Evolutionary conservation across 2,329 filamentous ascomycete species (phyloP).

Genomic region (Furcasterigmium furcatum): DNA sequence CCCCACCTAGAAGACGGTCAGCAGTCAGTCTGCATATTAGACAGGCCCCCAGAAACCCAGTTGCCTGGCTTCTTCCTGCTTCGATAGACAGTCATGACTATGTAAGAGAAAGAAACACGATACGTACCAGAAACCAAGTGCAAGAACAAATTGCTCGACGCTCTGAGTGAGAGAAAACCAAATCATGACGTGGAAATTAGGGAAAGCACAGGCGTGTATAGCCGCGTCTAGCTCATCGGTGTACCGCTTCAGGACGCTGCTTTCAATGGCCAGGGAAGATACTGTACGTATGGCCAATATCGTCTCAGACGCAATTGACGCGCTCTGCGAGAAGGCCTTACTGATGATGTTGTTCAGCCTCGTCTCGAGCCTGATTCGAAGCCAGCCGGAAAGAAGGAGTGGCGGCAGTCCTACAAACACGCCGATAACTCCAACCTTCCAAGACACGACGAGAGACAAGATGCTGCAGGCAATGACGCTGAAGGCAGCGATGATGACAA

Average conservation of each 20-base stretch:
- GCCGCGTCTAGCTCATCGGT: slow-evolving; percentile 20
- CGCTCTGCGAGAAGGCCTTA: slow-evolving; percentile 32
- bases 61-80: too few relatives aligned
- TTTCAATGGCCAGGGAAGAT: slow-evolving; percentile 32
- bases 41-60: too few relatives aligned
- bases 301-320: slow-evolving; percentile 42
- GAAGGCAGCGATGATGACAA: slow-evolving; percentile 36
- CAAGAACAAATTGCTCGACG: slow-evolving; percentile 24
- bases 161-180: slow-evolving; percentile 22
- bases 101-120: too few relatives aligned
- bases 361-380: slow-evolving; percentile 38
- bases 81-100: too few relatives aligned
- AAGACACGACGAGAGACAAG: slow-evolving; percentile 35
- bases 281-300: slow-evolving; percentile 41
- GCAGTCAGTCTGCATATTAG: too few relatives aligned
- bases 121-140: slow-evolving; percentile 30
- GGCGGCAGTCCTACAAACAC: slow-evolving; percentile 37
- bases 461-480: slow-evolving; percentile 34
- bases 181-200: slow-evolving; percentile 18
- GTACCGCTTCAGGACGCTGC: slow-evolving; percentile 27
- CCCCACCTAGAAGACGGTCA: slow-evolving; percentile 1
- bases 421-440: slow-evolving; percentile 41
- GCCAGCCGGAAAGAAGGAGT: slow-evolving; percentile 34
- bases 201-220: slow-evolving; percentile 7
- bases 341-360: slow-evolving; percentile 31